These are phyloP conservation scores for Verticillium longisporum DNA, from an alignment of 2,329 filamentous ascomycete species.

Conservation along the genomic window DNA sequence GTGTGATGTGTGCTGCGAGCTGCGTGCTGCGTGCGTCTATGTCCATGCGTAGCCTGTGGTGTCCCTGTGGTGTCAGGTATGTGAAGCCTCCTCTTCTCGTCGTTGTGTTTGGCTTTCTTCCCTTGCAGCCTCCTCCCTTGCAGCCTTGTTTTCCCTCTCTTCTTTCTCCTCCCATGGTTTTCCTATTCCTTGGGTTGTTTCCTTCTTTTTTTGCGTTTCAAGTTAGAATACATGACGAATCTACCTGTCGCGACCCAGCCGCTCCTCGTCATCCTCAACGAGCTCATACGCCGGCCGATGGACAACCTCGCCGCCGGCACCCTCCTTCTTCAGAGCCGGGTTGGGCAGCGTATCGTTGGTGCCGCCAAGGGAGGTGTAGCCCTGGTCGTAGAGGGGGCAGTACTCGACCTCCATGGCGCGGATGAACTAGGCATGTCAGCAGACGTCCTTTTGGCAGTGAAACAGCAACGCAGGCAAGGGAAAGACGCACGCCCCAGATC, in stretches of 20 bases:
- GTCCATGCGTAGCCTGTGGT: neutral
- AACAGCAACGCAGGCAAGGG: neutral
- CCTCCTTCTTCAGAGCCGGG: conserved; percentile 53
- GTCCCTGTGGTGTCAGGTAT: neutral
- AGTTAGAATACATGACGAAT: neutral
- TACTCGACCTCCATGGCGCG: conserved; percentile 74
- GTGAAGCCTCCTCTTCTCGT: neutral
- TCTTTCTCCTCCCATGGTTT: neutral
- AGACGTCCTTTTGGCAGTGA: neutral
- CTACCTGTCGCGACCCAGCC: conserved; percentile 62
- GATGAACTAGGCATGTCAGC: conserved; percentile 54
- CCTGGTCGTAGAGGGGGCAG: conserved; percentile 77
- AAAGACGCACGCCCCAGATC: conserved; percentile 74
- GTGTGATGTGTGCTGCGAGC: too few relatives aligned
- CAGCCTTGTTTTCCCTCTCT: neutral
- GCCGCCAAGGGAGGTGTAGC: conserved; percentile 90
- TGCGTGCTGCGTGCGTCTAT: neutral
- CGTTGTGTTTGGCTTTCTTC: too few relatives aligned
- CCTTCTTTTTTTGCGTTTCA: neutral
- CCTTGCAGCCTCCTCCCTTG: neutral
- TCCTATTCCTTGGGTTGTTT: neutral
- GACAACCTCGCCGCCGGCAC: conserved; percentile 20
- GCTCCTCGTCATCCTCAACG: conserved; percentile 68
- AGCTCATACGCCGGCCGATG: conserved; percentile 74
- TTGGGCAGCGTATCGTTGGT: conserved; percentile 86